Evolutionary conservation across 2,329 filamentous ascomycete species (phyloP), one percentile per base, ranked within the genome.

Genomic region (Myriangium duriaei): DNA sequence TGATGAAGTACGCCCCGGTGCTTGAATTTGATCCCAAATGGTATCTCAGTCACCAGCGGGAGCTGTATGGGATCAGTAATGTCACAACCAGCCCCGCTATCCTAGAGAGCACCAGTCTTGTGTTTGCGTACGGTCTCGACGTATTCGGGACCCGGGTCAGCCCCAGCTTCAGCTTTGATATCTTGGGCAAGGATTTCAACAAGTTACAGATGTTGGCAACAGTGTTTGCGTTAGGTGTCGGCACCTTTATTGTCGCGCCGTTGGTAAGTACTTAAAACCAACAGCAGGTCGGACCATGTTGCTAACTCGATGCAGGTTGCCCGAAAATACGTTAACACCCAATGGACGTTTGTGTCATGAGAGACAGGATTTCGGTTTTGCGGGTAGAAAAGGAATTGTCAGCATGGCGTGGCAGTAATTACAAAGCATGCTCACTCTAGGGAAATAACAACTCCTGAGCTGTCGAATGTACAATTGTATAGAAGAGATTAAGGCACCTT

Each of bases 131-230:
- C 52, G 91, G 91, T 3, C 58, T 85, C 11, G 91, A 98, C 56
- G 65, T 96, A 2, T 98, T 92, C 48, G 86, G 82, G 11, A 88
- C 86, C 1, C 69, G 86, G 37, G 74, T 92, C 9, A 75, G 80
- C n/a, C 91, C 91, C 1, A 94, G 85, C 58, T 76, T 81, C 49
- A 73, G 81, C 11, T 98, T 98, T 58, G 91, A 98, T 62, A 76
- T 96, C 30, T 64, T 98, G 11, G 91, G 86, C 45, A 91, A 86
- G 61, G 83, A 84, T 2, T 98, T 98, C 60, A 91, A 88, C 56
- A 95, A 93, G 67, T 55, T 86, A 40, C 81, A 86, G 49, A 73
- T 98, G 53, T 59, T 95, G 26, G 68, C 73, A 11, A 98, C 91
- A 1, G 86, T 98, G 26, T 67, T 81, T 29, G 88, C 84, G 12